A percentile compares a stretch with the other conserved stretches of the same genome.
phyloP scores from a whole-genome alignment of 768 basidiomycete species.

The Imleria badia region DNA sequence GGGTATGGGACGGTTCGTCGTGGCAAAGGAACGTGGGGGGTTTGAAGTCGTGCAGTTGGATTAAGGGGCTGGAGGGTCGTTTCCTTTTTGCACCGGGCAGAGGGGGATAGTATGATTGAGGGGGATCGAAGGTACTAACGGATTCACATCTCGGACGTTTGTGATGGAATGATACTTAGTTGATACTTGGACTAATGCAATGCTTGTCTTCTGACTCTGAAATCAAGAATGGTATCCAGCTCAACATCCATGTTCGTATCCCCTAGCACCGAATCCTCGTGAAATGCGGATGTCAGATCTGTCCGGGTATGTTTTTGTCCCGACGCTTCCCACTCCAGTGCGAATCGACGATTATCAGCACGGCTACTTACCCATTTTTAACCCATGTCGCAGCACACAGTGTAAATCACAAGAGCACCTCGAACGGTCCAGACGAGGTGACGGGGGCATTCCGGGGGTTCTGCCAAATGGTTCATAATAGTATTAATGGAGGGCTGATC shows the following conservation, averaged over 20 bases:
- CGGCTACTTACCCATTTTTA: background rate
- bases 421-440: constrained; percentile 7
- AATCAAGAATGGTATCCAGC: background rate
- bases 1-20: constrained; percentile 32
- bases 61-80: background rate
- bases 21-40: constrained; percentile 24
- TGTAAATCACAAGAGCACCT: background rate
- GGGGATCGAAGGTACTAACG: background rate
- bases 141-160: background rate
- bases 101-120: too few species aligned
- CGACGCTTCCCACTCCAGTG: background rate
- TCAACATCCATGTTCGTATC: background rate
- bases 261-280: too few species aligned
- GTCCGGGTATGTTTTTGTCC: background rate
- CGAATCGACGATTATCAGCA: background rate
- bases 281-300: background rate
- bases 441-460: background rate
- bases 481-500: background rate
- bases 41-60: constrained; percentile 29
- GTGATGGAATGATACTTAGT: background rate
- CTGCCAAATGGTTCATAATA: background rate
- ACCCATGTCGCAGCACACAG: background rate
- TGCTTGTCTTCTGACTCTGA: background rate
- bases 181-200: background rate
- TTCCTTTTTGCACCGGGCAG: constrained; percentile 4